phyloP scores from a whole-genome alignment of 345 rosid genomes.

The Euphorbia tirucalli region DNA sequence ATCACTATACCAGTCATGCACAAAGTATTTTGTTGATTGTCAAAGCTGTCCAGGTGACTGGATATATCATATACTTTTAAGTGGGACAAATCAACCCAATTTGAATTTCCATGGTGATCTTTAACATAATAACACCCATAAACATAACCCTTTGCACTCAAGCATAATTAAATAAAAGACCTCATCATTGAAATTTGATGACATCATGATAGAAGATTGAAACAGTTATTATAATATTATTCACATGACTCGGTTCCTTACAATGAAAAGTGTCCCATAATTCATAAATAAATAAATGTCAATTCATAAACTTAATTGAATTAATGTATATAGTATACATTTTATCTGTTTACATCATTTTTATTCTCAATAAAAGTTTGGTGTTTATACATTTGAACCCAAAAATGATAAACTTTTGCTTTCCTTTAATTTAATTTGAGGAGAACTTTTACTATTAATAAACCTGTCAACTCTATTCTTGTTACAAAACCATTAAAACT shows the following conservation, averaged over 20 bases:
- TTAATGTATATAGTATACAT: not conserved
- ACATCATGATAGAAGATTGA: not conserved
- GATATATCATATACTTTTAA: not conserved
- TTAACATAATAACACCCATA: not conserved
- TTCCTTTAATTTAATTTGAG: too few species aligned
- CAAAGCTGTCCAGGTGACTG: not conserved
- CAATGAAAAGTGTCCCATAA: not conserved
- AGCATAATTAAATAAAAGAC: not conserved
- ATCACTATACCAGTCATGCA: not conserved
- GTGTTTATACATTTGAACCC: not conserved
- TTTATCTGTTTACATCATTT: not conserved
- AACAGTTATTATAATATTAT: not conserved
- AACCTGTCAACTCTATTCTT: too few species aligned
- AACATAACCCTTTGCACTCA: not conserved
- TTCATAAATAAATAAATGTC: not conserved
- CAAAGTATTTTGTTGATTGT: not conserved
- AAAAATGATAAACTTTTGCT: too few species aligned
- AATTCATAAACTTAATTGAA: not conserved
- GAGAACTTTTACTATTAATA: too few species aligned
- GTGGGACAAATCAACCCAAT: not conserved
- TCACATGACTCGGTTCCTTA: not conserved
- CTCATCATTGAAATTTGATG: not conserved
- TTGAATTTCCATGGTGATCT: not conserved
- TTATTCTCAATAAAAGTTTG: not conserved
- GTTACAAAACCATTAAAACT: too few species aligned